Conservation (phyloP, 345 rosid species). For the Camelina neglecta region DNA sequence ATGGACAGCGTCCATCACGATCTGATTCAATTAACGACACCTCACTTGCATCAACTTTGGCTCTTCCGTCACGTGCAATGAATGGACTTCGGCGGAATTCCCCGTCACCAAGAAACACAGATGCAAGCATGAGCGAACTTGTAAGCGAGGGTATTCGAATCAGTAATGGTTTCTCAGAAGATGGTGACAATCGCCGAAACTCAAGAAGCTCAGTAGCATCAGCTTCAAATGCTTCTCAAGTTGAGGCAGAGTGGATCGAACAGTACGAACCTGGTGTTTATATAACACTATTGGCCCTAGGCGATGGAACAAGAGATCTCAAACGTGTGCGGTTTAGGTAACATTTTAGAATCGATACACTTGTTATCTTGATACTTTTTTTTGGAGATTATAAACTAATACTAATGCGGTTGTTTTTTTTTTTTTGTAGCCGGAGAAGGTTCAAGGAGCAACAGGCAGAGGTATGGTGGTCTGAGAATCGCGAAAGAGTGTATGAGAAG, state of each 20-base stretch:
- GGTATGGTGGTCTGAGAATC: conserved; percentile 98
- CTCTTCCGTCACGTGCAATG: conserved; percentile 44
- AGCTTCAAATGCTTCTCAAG: conserved; percentile 54
- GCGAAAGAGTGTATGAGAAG: conserved; percentile 82
- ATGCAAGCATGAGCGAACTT: conserved; percentile 50
- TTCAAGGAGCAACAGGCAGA: conserved; percentile 96
- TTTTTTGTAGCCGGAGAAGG: conserved; percentile 77
- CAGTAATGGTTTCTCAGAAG: conserved; percentile 53
- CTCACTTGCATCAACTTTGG: conserved; percentile 56
- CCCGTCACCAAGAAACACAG: conserved; percentile 52
- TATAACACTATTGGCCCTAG: conserved; percentile 82
- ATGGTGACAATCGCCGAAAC: conserved; percentile 55
- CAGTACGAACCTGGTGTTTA: conserved; percentile 95
- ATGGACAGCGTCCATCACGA: conserved; percentile 68
- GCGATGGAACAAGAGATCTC: conserved; percentile 96
- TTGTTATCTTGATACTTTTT: not conserved
- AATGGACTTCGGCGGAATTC: conserved; percentile 52
- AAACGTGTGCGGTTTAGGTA: conserved; percentile 99
- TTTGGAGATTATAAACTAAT: not conserved
- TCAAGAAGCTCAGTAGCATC: conserved; percentile 57
- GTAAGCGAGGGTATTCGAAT: conserved; percentile 49
- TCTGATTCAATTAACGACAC: conserved; percentile 61
- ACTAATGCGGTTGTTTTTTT: conserved; percentile 24
- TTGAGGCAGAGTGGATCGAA: conserved; percentile 94
- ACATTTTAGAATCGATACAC: conserved; percentile 2